Evolutionary conservation across 495 filamentous ascomycete species (phyloP).

Genomic region (Xylaria scruposa): DNA sequence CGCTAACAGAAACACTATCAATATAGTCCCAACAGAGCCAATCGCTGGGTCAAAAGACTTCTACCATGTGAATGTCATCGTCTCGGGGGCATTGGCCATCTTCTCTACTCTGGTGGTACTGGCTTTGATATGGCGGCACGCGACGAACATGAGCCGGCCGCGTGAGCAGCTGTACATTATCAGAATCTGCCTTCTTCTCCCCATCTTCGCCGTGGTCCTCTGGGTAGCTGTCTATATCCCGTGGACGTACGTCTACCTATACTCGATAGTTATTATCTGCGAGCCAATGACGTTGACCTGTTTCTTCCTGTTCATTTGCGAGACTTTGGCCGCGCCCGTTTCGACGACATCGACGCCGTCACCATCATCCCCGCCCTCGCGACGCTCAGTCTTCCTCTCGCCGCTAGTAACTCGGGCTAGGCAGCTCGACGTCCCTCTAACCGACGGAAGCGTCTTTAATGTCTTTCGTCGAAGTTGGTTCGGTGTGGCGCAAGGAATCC

Average conservation of each 20-base stretch:
- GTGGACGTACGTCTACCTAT: conserved; percentile 15
- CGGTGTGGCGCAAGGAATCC: conserved; percentile 16
- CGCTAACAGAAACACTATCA: conserved; percentile 4
- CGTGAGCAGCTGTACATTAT: conserved; percentile 28
- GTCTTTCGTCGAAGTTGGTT: conserved; percentile 12
- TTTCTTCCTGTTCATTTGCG: conserved; percentile 26
- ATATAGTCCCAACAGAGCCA: conserved; percentile 24
- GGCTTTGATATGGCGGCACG: conserved; percentile 27
- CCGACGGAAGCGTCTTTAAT: not conserved
- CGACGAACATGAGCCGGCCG: conserved; percentile 24
- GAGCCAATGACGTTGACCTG: conserved; percentile 22
- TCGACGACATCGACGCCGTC: not conserved
- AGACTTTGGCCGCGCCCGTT: conserved; percentile 21
- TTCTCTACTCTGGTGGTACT: conserved; percentile 18
- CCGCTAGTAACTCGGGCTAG: conserved; percentile 9
- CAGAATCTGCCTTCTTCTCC: conserved; percentile 22
- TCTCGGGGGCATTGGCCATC: conserved; percentile 10
- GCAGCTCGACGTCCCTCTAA: not conserved
- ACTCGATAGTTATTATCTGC: conserved; percentile 12
- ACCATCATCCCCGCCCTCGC: not conserved
- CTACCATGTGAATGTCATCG: conserved; percentile 26
- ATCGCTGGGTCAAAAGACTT: conserved; percentile 21
- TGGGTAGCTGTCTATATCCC: conserved; percentile 20
- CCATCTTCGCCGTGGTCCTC: conserved; percentile 17
- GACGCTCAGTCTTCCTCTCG: conserved; percentile 10